phyloP scores from a whole-genome alignment of 169 alveolate genomes.

The Cryptosporidium viatorum region DNA sequence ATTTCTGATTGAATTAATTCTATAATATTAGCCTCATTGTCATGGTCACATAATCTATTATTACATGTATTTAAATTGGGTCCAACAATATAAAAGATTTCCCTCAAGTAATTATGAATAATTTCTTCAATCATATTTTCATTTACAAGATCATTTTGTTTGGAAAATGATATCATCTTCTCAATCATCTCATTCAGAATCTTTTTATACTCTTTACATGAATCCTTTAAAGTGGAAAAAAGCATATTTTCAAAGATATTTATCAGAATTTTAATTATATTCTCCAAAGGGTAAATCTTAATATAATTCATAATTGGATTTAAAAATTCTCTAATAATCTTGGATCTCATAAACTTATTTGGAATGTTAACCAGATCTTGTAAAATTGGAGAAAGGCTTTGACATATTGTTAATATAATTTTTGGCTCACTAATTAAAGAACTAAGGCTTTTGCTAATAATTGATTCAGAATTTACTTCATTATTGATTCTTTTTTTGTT shows the following conservation, averaged over 20 bases:
- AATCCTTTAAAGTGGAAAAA: neutral
- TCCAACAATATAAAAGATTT: conserved; percentile 11
- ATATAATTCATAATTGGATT: neutral
- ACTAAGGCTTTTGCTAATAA: neutral
- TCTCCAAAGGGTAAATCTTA: conserved; percentile 26
- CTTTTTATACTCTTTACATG: conserved; percentile 38
- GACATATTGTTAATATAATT: neutral
- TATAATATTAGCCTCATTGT: neutral
- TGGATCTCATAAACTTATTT: neutral
- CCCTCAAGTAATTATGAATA: conserved; percentile 11
- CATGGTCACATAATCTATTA: neutral
- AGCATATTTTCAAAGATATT: conserved; percentile 50
- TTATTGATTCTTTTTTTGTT: conserved; percentile 1
- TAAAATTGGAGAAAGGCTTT: conserved; percentile 19
- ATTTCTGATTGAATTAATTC: neutral
- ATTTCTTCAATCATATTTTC: neutral
- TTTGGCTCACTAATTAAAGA: neutral
- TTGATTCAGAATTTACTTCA: neutral
- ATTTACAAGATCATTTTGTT: neutral
- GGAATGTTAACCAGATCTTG: conserved; percentile 2
- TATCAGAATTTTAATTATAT: neutral
- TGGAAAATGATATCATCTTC: conserved; percentile 2
- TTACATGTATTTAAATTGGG: neutral
- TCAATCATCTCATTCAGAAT: neutral
- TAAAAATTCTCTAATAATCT: conserved; percentile 5